Base-by-base conservation (phyloP, 345 rosid species). In the Lepidium aucheri region DNA sequence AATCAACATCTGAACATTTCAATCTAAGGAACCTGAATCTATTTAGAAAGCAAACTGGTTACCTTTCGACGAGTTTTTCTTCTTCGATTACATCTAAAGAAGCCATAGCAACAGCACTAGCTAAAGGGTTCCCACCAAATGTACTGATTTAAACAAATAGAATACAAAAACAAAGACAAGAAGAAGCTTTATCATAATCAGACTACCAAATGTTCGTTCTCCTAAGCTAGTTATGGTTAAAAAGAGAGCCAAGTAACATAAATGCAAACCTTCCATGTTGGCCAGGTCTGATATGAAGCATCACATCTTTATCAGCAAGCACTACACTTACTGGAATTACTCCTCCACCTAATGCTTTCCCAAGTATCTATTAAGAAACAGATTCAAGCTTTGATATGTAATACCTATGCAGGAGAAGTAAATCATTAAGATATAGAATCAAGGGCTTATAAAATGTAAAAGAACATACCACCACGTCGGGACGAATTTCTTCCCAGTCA, bases 301-400 rank as follows among this genome's bases (percentile, higher is more conserved):
- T 90, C 63, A 86, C 82, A 64, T 90, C 87, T 76, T 81, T 88
- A 70, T 90, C 89, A 20, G 96, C 86, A 54, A 93, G 92, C 38
- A 93, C 96, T 5, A 83, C 99, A 78, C 99, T 93, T 36, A 93
- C 95, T 11, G 99, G 95, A 52, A 93, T 78, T 16, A 93, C 92
- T 74, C 99, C 99, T 70, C 99, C 97, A 5, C 99, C 99, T 82
- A 93, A 80, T 70, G 97, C 99, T 76, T 93, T 93, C 71, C 99
- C 97, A 12, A 93, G 76, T 74, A 90, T 86, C 96, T 73, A 42
- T 82, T n/a, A 63, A 9, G 14, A 43, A 28, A 32, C 32, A 66
- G 22, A 42, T 24, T 38, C 53, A 61, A 61, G n/a, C 7, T 8
- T 63, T 11, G 57, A 14, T 32, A 24, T 16, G 62, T 36, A 49